Evolutionary conservation across 306 rosid genomes (phyloP), one percentile per base, ranked within the genome.

Genomic region (Quercus bicolor): DNA sequence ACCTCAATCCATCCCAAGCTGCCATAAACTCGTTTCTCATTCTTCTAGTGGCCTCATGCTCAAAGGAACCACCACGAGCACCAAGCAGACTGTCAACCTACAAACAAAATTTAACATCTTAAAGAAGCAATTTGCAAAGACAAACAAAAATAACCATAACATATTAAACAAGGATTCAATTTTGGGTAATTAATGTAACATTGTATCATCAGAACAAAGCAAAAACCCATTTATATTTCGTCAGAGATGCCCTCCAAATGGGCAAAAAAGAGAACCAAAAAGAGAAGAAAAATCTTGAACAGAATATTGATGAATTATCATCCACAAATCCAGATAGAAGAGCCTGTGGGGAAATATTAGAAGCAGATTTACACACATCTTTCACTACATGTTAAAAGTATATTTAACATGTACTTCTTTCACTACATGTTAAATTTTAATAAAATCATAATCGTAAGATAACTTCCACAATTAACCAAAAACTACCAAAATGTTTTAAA

Each of bases 21-120:
- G 99, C 97, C 99, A 95, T 95, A 83, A 95, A 95, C 88, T 95
- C 98, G 6, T 95, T 95, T 88, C 98, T 92, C 99, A 95, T 95
- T 89, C 99, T 91, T 84, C 99, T 90, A 75, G 99, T 93, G 68
- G 99, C 99, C 80, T 95, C 98, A 75, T 95, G 99, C 84, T 95
- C 99, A 81, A 86, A 91, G 81, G 98, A 84, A 78, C 99, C 99
- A 71, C 99, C 99, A 77, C 99, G 94, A 56, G 99, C 99, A 75
- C 99, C 99, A 77, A 95, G 99, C 84, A 95, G 88, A 90, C 98
- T 93, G 88, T 95, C 99, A 81, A 95, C 92, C 99, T 95, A 80
- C 57, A 75, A 23, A 77, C 19, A 75, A 15, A 90, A 81, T 61
- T 33, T 48, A 55, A 76, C 78, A 28, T 68, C 24, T 16, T 43